Evolutionary conservation across 2,329 filamentous ascomycete genomes (phyloP).

Genomic region (Alternaria triticina): DNA sequence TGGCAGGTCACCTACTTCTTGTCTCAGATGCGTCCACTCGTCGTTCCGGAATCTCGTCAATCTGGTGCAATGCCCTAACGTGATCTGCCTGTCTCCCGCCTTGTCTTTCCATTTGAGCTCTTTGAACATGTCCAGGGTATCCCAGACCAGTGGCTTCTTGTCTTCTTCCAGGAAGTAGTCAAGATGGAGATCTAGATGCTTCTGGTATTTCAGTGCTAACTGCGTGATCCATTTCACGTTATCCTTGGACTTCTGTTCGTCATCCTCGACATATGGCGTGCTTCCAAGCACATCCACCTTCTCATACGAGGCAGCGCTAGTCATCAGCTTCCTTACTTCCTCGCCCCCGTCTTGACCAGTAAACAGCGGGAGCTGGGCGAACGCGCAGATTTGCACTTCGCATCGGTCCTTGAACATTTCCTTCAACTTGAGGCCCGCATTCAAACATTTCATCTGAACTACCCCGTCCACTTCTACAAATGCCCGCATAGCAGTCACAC

Average conservation of each 20-base stretch:
- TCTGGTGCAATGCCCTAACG: conserved; percentile 72
- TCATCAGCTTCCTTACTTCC: conserved; percentile 60
- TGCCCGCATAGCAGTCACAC: conserved; percentile 72
- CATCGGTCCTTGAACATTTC: conserved; percentile 60
- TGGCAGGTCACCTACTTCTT: conserved; percentile 60
- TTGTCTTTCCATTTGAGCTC: conserved; percentile 56
- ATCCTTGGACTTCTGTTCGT: conserved; percentile 53
- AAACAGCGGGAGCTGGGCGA: conserved; percentile 74
- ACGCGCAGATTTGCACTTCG: conserved; percentile 71
- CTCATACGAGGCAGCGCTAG: conserved; percentile 49
- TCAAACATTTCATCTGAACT: conserved; percentile 64
- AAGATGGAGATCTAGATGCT: conserved; percentile 73
- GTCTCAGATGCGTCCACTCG: conserved; percentile 59
- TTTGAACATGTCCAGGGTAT: conserved; percentile 61
- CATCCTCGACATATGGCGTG: conserved; percentile 72
- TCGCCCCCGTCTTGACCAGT: conserved; percentile 58
- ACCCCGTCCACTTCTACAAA: conserved; percentile 74
- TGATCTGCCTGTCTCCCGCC: conserved; percentile 40
- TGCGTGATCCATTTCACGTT: conserved; percentile 71
- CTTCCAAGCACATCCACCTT: conserved; percentile 68
- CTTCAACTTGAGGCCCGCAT: conserved; percentile 65
- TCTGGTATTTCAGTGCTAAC: conserved; percentile 56
- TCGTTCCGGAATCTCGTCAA: conserved; percentile 62
- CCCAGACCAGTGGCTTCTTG: conserved; percentile 60
- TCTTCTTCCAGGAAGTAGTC: conserved; percentile 69